Evolutionary conservation across 805 yeast species (phyloP), one percentile per base, ranked within the genome.

Genomic region (Scheffersomyces stipitis): DNA sequence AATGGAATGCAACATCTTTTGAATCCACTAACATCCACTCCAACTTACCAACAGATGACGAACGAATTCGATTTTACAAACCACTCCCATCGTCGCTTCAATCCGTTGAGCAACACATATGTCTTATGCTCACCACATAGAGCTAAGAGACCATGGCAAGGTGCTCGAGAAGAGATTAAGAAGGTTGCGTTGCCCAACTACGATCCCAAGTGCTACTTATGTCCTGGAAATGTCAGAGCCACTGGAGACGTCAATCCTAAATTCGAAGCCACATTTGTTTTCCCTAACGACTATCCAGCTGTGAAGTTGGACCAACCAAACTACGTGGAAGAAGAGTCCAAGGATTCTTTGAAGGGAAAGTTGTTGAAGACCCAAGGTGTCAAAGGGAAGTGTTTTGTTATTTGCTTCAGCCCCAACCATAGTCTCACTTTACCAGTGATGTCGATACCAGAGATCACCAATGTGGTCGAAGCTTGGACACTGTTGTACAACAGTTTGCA

Each of bases 131-230:
- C 88, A 12, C 90, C 91, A 4, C 91, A 83, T 52, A 66, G 90
- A 39, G 78, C 88, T 20, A 80, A 81, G 57, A 69, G 91, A 46
- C 90, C 91, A 15, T 83, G 90, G 90, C 84, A 79, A 56, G 90
- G 90, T 26, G 86, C 80, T 43, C 71, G 78, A 45, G 90, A 83
- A 54, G 66, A 65, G 24, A 56, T 69, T 12, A 49, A 56, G 36
- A 65, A 57, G 30, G 66, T 62, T 12, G 48, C 56, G 18, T 64
- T 71, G 43, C 83, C 86, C 4, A 62, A 47, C 23, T 82, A 76
- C 52, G 90, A 83, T 49, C 74, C 75, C 15, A 73, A 73, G 44
- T 83, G 91, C 61, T 83, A 77, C 58, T 63, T 83, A 44, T 83
- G 90, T 59, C 89, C 90, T 1, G 80, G 86, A 3, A 83, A 83